Conservation (phyloP, 1,139 yeast species). For the Protomyces lactucae-debilis region DNA sequence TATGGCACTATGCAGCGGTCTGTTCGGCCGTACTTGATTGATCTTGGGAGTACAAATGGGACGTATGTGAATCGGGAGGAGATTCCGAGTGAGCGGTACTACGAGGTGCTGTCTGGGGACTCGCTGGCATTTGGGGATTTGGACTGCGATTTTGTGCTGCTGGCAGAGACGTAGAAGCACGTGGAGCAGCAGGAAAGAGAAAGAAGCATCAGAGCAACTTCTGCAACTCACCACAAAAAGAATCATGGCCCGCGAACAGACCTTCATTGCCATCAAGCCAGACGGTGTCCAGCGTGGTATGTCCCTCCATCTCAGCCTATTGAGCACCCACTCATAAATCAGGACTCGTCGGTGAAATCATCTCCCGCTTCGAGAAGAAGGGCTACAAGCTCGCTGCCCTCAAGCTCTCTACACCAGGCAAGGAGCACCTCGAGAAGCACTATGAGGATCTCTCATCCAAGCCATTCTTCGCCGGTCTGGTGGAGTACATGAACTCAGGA, state of each 20-base stretch:
- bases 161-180: constrained; percentile 27
- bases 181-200: background rate
- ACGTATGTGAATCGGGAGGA: constrained; percentile 48
- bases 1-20: constrained; percentile 31
- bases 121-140: constrained; percentile 47
- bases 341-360: constrained; percentile 69
- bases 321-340: background rate
- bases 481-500: constrained; percentile 96
- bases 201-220: background rate
- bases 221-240: background rate
- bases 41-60: constrained; percentile 53
- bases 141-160: constrained; percentile 39
- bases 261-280: constrained; percentile 88
- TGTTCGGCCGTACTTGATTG: constrained; percentile 47
- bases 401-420: constrained; percentile 85
- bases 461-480: constrained; percentile 48
- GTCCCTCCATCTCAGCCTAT: background rate
- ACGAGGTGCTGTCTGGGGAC: constrained; percentile 50
- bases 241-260: constrained; percentile 25
- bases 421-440: constrained; percentile 83
- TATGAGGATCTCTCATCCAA: constrained; percentile 37
- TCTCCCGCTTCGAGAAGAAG: constrained; percentile 83
- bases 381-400: constrained; percentile 88
- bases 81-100: constrained; percentile 47
- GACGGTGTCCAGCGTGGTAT: constrained; percentile 99